phyloP scores from a whole-genome alignment of 208 protist genomes.

The Leishmania lainsoni region DNA sequence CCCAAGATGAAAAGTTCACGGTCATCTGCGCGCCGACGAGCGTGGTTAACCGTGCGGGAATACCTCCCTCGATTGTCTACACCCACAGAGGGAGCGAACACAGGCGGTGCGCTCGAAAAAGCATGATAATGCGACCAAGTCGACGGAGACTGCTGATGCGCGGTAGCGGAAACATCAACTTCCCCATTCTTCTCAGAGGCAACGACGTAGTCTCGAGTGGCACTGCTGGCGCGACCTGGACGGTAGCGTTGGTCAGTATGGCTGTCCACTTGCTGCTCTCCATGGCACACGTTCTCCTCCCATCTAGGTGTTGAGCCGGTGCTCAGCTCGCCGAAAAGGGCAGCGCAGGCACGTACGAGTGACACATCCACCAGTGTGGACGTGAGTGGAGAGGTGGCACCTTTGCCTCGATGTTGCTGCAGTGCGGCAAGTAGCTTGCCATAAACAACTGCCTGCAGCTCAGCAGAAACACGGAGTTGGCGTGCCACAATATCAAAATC shows the following conservation, averaged over 20 bases:
- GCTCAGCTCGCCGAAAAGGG: neutral
- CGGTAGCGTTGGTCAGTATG: neutral
- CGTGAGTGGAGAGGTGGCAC: neutral
- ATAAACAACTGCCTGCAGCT: slow-evolving; percentile 24
- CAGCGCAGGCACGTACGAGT: slow-evolving; percentile 14
- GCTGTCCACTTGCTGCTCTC: neutral
- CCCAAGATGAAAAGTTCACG: neutral
- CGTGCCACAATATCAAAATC: slow-evolving; percentile 7
- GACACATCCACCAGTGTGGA: slow-evolving; percentile 14
- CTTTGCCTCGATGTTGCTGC: neutral
- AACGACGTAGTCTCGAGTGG: neutral
- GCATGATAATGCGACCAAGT: neutral
- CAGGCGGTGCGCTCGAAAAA: neutral
- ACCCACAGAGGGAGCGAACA: neutral
- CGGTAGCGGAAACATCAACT: neutral
- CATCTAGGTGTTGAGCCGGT: too few species aligned
- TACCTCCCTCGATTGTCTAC: neutral
- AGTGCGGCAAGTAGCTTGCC: slow-evolving; percentile 26
- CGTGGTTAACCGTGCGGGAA: neutral
- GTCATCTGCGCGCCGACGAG: slow-evolving; percentile 6
- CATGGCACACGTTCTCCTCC: neutral
- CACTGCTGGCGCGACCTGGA: neutral
- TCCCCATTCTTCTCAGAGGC: neutral
- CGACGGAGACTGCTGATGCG: neutral
- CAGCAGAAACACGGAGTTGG: slow-evolving; percentile 14